These are phyloP conservation scores for Glycine tomentella DNA, from an alignment of 306 rosid species.

Conservation along the genomic window DNA sequence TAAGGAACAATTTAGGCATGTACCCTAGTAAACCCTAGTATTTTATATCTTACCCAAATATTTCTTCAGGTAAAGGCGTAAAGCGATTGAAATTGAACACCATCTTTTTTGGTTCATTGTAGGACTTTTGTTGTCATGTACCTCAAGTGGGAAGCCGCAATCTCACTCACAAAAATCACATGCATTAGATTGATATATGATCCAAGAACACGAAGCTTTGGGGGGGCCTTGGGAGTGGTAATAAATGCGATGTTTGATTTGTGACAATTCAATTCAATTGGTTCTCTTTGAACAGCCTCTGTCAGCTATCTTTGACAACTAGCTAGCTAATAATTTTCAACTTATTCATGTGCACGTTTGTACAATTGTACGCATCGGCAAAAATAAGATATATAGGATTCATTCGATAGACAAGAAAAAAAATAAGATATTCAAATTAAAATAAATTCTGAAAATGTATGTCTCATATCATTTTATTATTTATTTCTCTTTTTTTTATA, in stretches of 20 bases:
- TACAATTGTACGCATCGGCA: background rate
- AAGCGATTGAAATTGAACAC: background rate
- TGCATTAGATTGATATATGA: background rate
- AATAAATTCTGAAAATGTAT: too few relatives aligned
- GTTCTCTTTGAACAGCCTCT: background rate
- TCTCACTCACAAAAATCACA: background rate
- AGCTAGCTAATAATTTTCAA: background rate
- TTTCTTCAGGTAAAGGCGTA: background rate
- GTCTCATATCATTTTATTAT: too few relatives aligned
- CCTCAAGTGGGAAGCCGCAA: background rate
- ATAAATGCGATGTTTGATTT: constrained; percentile 3
- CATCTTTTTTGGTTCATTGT: too few relatives aligned
- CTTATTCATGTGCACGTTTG: background rate
- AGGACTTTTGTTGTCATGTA: background rate
- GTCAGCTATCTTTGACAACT: background rate
- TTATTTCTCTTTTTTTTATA: too few relatives aligned
- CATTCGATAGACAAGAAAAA: too few relatives aligned
- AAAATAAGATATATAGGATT: background rate
- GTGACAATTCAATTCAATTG: background rate
- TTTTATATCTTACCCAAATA: background rate
- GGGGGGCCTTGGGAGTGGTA: too few relatives aligned
- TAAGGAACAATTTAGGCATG: background rate
- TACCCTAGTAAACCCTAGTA: background rate
- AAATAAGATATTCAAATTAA: too few relatives aligned
- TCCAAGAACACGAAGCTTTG: background rate